These are phyloP conservation scores for Globisporangium splendens DNA, from an alignment of 352 stramenopile genomes.

Conservation along the genomic window DNA sequence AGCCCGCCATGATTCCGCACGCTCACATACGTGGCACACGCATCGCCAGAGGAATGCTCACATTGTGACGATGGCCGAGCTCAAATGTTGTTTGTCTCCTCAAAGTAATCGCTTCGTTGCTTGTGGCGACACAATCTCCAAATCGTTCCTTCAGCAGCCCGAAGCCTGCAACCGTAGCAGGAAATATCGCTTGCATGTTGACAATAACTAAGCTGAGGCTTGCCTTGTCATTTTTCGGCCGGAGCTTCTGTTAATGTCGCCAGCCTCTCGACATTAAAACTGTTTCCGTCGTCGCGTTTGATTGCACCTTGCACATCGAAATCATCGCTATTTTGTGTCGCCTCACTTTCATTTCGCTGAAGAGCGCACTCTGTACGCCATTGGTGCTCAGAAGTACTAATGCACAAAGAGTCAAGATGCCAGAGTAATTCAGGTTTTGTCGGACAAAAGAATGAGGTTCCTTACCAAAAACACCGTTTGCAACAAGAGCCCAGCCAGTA, in stretches of 20 bases:
- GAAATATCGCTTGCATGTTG: conserved; percentile 6
- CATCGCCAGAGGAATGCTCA: conserved; percentile 3
- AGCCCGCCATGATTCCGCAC: not conserved
- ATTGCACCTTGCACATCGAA: not conserved
- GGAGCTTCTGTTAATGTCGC: conserved; percentile 5
- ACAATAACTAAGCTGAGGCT: conserved; percentile 3
- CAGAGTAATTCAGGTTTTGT: not conserved
- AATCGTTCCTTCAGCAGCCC: conserved; percentile 2
- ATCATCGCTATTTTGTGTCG: not conserved
- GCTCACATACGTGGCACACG: conserved; percentile 1
- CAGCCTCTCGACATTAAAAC: not conserved
- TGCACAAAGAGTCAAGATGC: too few relatives aligned
- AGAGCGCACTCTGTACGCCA: conserved; percentile 48
- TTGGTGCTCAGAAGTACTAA: conserved; percentile 54
- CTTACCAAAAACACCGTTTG: conserved; percentile 52
- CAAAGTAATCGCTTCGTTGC: not conserved
- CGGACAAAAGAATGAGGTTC: not conserved
- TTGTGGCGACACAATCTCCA: conserved; percentile 4
- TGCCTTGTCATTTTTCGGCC: too few relatives aligned
- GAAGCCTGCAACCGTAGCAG: not conserved
- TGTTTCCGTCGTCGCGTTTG: not conserved
- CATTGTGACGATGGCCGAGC: conserved; percentile 4
- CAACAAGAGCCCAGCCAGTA: conserved; percentile 35
- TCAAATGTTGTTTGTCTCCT: conserved; percentile 2
- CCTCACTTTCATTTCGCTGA: not conserved